Evolutionary conservation across 108 stramenopile genomes (phyloP).

Genomic region (Cylindrotheca fusiformis): DNA sequence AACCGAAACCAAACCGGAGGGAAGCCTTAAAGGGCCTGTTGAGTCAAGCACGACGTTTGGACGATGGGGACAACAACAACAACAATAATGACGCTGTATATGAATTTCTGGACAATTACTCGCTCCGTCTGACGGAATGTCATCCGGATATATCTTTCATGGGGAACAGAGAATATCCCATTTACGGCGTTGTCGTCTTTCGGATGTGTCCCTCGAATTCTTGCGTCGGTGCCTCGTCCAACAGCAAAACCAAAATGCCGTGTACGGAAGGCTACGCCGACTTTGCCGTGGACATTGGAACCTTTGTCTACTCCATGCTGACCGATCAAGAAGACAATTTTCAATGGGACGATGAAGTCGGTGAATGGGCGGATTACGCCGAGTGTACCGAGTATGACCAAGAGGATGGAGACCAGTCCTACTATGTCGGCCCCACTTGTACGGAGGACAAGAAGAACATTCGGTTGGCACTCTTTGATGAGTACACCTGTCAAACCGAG

Average conservation of each 20-base stretch:
- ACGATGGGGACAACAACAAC: not conserved
- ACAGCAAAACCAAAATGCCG: slow-evolving; percentile 3
- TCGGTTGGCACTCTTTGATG: slow-evolving; percentile 24
- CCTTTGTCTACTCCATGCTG: slow-evolving; percentile 32
- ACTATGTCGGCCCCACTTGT: slow-evolving; percentile 44
- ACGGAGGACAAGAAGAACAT: slow-evolving; percentile 24
- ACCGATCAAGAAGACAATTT: slow-evolving; percentile 39
- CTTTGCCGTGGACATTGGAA: slow-evolving; percentile 27
- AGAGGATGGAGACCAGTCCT: slow-evolving; percentile 21
- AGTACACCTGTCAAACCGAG: slow-evolving; percentile 25
- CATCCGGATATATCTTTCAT: slow-evolving; percentile 13
- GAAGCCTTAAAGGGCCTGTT: not conserved
- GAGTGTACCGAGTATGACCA: slow-evolving; percentile 31
- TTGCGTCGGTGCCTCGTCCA: no score
- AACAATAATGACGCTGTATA: slow-evolving; percentile 1
- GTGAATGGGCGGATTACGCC: slow-evolving; percentile 21
- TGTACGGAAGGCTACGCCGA: slow-evolving; percentile 32
- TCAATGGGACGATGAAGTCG: slow-evolving; percentile 35
- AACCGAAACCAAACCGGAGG: no score
- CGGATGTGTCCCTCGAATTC: slow-evolving; percentile 29
- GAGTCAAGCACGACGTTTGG: not conserved
- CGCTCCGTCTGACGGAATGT: slow-evolving; percentile 3
- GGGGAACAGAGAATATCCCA: slow-evolving; percentile 17
- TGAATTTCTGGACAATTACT: not conserved
- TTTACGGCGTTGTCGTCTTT: slow-evolving; percentile 32